Conservation (phyloP, 768 basidiomycete species). For the Boletus fagicola region DNA sequence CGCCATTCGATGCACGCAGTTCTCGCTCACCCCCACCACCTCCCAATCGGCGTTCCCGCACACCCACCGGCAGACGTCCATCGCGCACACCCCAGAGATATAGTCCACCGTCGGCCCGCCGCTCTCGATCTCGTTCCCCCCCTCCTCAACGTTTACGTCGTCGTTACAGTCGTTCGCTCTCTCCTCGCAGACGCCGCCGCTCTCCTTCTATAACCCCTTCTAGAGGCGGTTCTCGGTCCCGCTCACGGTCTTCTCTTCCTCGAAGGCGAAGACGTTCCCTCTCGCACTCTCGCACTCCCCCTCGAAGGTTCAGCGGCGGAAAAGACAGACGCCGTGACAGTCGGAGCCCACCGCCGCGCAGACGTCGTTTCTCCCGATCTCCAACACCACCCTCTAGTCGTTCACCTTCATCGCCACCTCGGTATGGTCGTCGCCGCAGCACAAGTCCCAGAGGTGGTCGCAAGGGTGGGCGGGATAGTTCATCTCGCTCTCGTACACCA, state of each 20-base stretch:
- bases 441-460: slow-evolving; percentile 35
- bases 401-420: slow-evolving; percentile 33
- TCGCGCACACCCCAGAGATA: slow-evolving; percentile 30
- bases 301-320: slow-evolving; percentile 20
- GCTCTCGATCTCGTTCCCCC: slow-evolving; percentile 38
- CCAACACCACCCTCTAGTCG: slow-evolving; percentile 50
- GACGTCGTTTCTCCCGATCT: slow-evolving; percentile 46
- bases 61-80: slow-evolving; percentile 37
- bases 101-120: slow-evolving; percentile 37
- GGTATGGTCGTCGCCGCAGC: slow-evolving; percentile 47
- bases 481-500: slow-evolving; percentile 38
- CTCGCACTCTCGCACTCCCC: slow-evolving; percentile 31
- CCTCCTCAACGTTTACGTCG: slow-evolving; percentile 25
- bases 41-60: slow-evolving; percentile 38
- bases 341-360: slow-evolving; percentile 35
- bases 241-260: slow-evolving; percentile 42
- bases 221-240: slow-evolving; percentile 39
- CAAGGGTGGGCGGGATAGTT: slow-evolving; percentile 27
- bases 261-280: slow-evolving; percentile 38
- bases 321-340: slow-evolving; percentile 30
- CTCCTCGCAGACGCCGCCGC: slow-evolving; percentile 28
- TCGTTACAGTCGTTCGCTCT: slow-evolving; percentile 27
- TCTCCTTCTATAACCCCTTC: slow-evolving; percentile 37
- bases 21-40: slow-evolving; percentile 40
- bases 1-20: slow-evolving; percentile 38